Base-by-base conservation (phyloP, 805 yeast species). In the Pachysolen tannophilus region DNA sequence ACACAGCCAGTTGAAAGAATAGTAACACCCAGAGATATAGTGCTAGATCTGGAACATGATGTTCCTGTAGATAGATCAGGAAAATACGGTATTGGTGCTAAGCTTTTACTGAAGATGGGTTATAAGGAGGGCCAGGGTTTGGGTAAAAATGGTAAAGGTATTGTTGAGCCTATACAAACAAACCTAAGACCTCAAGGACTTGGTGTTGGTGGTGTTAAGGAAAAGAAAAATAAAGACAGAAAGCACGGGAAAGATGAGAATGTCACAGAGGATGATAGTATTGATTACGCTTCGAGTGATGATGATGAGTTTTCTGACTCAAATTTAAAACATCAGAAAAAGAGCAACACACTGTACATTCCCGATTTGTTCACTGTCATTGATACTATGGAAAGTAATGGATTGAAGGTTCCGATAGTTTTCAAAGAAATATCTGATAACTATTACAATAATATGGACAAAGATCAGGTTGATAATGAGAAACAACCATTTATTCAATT, bases 81-180 rank as follows among this genome's bases (percentile, higher is more conserved):
- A 23, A 36, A 36, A 16, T 87, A 88, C 50, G 97, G 97, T 6
- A 74, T 86, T 26, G 97, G 97, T 25, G 95, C 95, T 3, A 58
- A 68, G 33, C 59, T 90, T 33, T 55, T 90, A 60, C 65, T 75
- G 41, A 71, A 76, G 42, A 88, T 90, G 97, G 98, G 98, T 0
- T 88, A 84, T 56, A 67, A 69, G 6, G 72, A 71, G 27, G 97
- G 98, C 0, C 64, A 71, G 47, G 97, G 97, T 1, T 66, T 90
- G n/a, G 98, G 98, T 2, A 61, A 61, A 5, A 53, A 65, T 17
- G 74, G 77, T 2, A 69, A 69, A 33, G 98, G 98, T 29, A 85
- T 86, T 1, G 67, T 69, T 0, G 73, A 68, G n/a, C 97, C 97
- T 0, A 76, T 90, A 6, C 80, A 83, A 41, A 80, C 83, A 3